Base-by-base conservation (phyloP, 2,329 filamentous ascomycete species). In the Claviceps pusilla region DNA sequence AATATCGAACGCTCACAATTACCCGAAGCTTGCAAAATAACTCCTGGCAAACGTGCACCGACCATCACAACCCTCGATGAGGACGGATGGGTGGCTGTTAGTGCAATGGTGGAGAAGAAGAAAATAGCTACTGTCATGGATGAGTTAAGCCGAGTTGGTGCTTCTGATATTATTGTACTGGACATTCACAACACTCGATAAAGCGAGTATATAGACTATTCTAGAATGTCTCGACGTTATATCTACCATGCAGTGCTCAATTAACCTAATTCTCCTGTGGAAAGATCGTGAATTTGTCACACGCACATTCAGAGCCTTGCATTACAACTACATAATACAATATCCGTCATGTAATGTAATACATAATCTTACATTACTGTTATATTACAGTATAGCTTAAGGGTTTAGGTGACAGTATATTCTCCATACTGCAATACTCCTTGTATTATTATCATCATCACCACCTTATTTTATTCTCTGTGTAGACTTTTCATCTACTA, bases 51-150 rank as follows among this genome's bases (percentile, higher is more conserved):
- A 74, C 86, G 93, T 51, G 90, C 93, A 2, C 88, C 93, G 2
- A 97, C 91, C 2, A 78, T 97, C 61, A 96, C 87, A n/a, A 76
- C 86, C 16, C 76, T 98, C 3, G 91, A 96, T 61, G 86, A 88
- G 65, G 82, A 88, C 54, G 87, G 84, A 53, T 97, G 91, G 91
- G 89, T 96, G 41, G 90, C 91, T n/a, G 86, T 97, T 58, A 88
- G 83, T 66, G 83, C 84, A 51, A 97, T 97, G 91, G 90, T 95
- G 7, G 83, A 89, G 74, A 87, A 88, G 74, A 91, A 88, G 73
- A 79, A 79, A 63, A 85, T 95, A 64, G 89, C 89, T 2, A 75
- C 80, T 7, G 87, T 86, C 42, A 96, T 96, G 90, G 90, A 96
- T 68, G 78, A 87, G 61, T 68, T 95, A 65, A 82, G 77, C 37